Conservation (phyloP, 176 grass and related monocot genomes). For the Paspalum vaginatum region DNA sequence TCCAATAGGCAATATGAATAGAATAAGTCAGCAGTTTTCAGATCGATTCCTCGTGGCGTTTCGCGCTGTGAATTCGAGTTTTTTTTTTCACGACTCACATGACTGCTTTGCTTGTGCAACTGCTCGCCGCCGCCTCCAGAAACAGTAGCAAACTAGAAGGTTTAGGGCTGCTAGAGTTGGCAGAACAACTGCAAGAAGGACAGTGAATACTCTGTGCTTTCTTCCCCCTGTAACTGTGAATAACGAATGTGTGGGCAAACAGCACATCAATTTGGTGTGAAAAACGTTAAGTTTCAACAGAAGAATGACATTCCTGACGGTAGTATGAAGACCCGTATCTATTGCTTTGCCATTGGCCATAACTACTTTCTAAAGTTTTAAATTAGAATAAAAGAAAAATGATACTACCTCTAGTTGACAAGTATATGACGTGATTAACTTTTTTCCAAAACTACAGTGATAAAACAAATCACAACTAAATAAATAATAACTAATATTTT, state of each 20-base stretch:
- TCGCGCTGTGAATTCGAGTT: neutral
- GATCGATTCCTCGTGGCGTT: neutral
- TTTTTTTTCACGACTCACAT: neutral
- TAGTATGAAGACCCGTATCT: too few relatives aligned
- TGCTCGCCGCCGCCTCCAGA: neutral
- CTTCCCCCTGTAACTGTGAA: conserved; percentile 27
- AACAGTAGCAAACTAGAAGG: conserved; percentile 15
- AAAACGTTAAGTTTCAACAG: too few relatives aligned
- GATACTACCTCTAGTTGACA: too few relatives aligned
- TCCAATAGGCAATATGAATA: neutral
- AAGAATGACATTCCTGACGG: too few relatives aligned
- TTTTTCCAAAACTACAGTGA: too few relatives aligned
- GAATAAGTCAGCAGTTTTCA: neutral
- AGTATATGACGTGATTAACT: too few relatives aligned
- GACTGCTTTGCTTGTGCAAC: neutral
- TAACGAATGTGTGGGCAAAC: neutral
- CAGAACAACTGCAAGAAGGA: conserved; percentile 7
- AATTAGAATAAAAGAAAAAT: too few relatives aligned
- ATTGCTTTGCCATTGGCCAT: too few relatives aligned
- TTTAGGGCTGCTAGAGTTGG: conserved; percentile 27
- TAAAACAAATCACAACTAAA: too few relatives aligned
- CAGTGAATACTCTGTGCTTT: neutral
- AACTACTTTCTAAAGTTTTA: too few relatives aligned
- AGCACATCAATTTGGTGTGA: neutral
- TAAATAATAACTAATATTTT: too few relatives aligned